Evolutionary conservation across 2,329 filamentous ascomycete species (phyloP).

Genomic region (Exophiala sp.): DNA sequence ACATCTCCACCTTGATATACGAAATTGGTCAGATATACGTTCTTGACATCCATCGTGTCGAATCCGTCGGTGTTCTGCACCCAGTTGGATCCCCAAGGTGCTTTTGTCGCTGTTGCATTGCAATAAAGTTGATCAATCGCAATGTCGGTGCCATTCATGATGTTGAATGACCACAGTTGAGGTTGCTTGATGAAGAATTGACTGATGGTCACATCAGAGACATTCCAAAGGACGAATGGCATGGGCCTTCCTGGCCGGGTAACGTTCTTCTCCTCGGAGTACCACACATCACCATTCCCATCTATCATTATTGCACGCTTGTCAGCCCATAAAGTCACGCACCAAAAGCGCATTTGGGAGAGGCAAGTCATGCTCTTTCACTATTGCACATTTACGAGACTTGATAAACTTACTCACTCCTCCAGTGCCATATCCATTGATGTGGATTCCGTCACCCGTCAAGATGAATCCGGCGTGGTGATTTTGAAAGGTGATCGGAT

Average conservation of each 20-base stretch:
- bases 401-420: slow-evolving; percentile 37
- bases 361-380: too few species aligned
- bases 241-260: slow-evolving; percentile 54
- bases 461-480: slow-evolving; percentile 54
- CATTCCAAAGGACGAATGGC: slow-evolving; percentile 59
- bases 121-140: slow-evolving; percentile 49
- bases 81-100: slow-evolving; percentile 53
- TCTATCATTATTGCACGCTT: too few species aligned
- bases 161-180: slow-evolving; percentile 54
- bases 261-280: slow-evolving; percentile 45
- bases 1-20: slow-evolving; percentile 55
- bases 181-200: slow-evolving; percentile 53
- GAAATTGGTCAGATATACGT: slow-evolving; percentile 50
- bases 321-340: too few species aligned
- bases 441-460: slow-evolving; percentile 48
- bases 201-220: slow-evolving; percentile 51
- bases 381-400: too few species aligned
- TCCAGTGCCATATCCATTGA: slow-evolving; percentile 52
- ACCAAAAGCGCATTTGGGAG: too few species aligned
- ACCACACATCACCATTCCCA: slow-evolving; percentile 56
- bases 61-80: slow-evolving; percentile 12
- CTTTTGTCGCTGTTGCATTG: slow-evolving; percentile 51
- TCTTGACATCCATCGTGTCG: slow-evolving; percentile 54
- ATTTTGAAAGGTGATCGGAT: slow-evolving; percentile 54
- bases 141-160: slow-evolving; percentile 57